Evolutionary conservation across 176 grass and related monocot genomes (phyloP), one percentile per base, ranked within the genome.

Genomic region (Hsuehochloa calcarea): DNA sequence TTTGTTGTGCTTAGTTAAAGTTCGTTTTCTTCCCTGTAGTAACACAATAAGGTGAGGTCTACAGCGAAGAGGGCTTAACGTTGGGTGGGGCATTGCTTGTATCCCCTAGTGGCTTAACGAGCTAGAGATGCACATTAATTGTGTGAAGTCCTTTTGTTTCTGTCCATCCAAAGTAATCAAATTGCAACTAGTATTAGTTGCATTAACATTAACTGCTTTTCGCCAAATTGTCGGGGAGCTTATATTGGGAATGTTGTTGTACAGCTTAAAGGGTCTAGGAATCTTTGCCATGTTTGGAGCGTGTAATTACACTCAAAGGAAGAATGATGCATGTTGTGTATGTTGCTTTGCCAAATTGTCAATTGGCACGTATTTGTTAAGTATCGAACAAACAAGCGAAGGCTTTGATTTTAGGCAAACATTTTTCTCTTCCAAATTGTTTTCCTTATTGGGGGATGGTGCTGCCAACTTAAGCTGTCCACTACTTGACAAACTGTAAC

Each of bases 201-300:
- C 64, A 68, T 77, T 67, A 14, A 35, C 14, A 39, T 64, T 6
- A 50, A 19, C 27, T 5, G 12, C 68, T 46, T 60, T 45, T 35
- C 20, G 0, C 27, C 40, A 26, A 71, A 31, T 73, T 25, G 7
- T 8, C 1, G 16, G 10, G 20, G 1, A 10, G 7, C 43, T 86
- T 71, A 15, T 31, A 17, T 31, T 61, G 37, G 22, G 35, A 14
- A 43, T 61, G 54, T 61, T 40, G 39, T 60, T 60, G 26, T 80
- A 60, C 44, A 80, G 15, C 58, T 80, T 60, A 75, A 80, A 61
- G 68, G 22, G 37, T 4, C 11, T 41, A 49, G 35, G 47, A 47
- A 85, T 13, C 41, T 74, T 25, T 85, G 17, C 77, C 49, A 67
- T 80, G 29, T 80, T 75, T 80, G 87, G 82, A 80, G 62, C 79